Conservation (phyloP, 1,139 yeast species). For the Yarrowia galli region DNA sequence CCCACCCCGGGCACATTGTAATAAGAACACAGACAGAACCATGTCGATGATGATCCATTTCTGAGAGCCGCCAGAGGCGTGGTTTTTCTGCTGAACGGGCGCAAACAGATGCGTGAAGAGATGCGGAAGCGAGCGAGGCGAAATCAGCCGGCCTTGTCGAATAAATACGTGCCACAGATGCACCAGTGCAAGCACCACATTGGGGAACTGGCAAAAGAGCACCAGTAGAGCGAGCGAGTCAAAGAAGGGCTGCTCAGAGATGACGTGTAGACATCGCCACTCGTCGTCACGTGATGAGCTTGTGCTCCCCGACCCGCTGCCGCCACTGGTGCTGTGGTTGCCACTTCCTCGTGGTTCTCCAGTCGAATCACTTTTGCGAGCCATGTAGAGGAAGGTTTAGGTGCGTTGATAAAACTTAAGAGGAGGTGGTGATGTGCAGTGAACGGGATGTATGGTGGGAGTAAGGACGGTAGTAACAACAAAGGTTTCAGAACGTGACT, state of each 20-base stretch:
- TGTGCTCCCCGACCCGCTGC: no score
- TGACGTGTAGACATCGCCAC: slow-evolving; percentile 27
- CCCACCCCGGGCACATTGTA: slow-evolving; percentile 22
- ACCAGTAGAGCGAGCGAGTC: slow-evolving; percentile 36
- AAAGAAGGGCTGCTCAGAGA: slow-evolving; percentile 27
- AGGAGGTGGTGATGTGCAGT: no score
- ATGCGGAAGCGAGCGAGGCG: slow-evolving; percentile 31
- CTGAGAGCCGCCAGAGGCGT: neutral
- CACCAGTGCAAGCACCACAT: slow-evolving; percentile 10
- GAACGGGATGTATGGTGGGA: no score
- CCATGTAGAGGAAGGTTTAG: slow-evolving; percentile 23
- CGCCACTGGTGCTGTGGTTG: neutral
- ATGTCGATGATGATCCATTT: slow-evolving; percentile 34
- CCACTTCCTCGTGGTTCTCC: neutral
- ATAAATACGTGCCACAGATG: slow-evolving; percentile 34
- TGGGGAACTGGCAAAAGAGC: slow-evolving; percentile 32
- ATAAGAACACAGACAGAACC: slow-evolving; percentile 22
- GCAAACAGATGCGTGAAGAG: slow-evolving; percentile 28
- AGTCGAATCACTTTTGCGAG: slow-evolving; percentile 34
- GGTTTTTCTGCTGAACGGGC: slow-evolving; percentile 3
- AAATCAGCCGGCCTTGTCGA: slow-evolving; percentile 18
- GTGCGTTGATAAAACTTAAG: slow-evolving; percentile 1
- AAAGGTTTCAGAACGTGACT: no score
- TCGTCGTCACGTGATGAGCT: slow-evolving; percentile 29
- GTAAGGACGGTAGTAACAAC: no score